Conservation (phyloP, 495 filamentous ascomycete species). For the Entonaema liquescens region DNA sequence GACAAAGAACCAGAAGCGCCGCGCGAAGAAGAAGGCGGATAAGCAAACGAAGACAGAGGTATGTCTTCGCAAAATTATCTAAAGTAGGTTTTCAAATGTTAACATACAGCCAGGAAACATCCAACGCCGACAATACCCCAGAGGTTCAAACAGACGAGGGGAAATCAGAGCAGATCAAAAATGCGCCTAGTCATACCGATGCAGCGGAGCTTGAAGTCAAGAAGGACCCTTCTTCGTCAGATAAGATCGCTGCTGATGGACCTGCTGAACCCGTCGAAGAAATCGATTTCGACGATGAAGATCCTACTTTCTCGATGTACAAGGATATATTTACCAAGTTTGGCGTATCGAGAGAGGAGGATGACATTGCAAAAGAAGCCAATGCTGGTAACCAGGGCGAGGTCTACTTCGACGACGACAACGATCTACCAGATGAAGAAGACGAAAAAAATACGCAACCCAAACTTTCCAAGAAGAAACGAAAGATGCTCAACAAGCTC, state of each 20-base stretch:
- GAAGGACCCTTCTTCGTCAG: constrained; percentile 46
- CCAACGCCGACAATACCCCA: constrained; percentile 32
- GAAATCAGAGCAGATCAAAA: constrained; percentile 38
- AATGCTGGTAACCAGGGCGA: constrained; percentile 85
- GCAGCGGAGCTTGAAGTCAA: constrained; percentile 51
- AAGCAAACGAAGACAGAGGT: constrained; percentile 68
- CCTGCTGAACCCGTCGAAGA: constrained; percentile 44
- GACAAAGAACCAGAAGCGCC: constrained; percentile 84
- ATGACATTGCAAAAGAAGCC: constrained; percentile 64
- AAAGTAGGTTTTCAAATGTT: neutral
- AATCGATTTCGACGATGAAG: constrained; percentile 64
- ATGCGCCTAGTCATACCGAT: constrained; percentile 38
- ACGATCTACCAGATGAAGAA: constrained; percentile 85
- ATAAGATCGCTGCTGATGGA: constrained; percentile 56
- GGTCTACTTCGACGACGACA: constrained; percentile 84
- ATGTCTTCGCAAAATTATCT: constrained; percentile 21
- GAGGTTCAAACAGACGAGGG: constrained; percentile 38
- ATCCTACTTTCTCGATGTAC: constrained; percentile 85
- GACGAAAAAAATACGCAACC: constrained; percentile 74
- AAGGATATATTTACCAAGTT: constrained; percentile 83
- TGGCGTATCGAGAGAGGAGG: constrained; percentile 58
- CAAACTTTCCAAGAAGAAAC: constrained; percentile 90
- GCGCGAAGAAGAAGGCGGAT: constrained; percentile 89
- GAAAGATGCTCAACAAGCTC: constrained; percentile 88
- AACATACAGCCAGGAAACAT: constrained; percentile 32